Evolutionary conservation across 2,329 filamentous ascomycete genomes (phyloP).

Genomic region (Atkinsonella hypoxylon): DNA sequence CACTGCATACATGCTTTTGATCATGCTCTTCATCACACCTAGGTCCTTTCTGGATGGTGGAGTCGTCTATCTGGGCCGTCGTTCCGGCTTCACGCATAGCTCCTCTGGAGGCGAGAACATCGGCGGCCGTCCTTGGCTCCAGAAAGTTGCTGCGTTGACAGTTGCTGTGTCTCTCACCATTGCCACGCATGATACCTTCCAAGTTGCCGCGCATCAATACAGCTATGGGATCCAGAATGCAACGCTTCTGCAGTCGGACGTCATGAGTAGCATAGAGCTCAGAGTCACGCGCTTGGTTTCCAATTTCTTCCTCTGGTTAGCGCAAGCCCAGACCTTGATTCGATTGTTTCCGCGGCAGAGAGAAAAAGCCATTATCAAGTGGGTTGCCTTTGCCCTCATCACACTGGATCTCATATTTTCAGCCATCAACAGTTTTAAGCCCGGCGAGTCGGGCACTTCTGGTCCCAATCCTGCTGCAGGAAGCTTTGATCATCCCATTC

Average conservation of each 20-base stretch:
- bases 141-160: conserved; percentile 66
- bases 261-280: conserved; percentile 75
- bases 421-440: conserved; percentile 75
- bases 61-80: conserved; percentile 65
- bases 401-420: conserved; percentile 83
- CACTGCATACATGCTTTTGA: conserved; percentile 81
- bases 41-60: conserved; percentile 84
- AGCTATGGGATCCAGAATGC: conserved; percentile 69
- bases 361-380: conserved; percentile 97
- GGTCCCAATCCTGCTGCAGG: conserved; percentile 49
- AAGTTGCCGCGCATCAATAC: conserved; percentile 74
- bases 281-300: conserved; percentile 87
- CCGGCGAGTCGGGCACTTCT: conserved; percentile 27
- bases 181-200: conserved; percentile 83
- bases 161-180: conserved; percentile 82
- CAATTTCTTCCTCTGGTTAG: conserved; percentile 92
- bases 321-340: conserved; percentile 93
- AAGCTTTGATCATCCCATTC: conserved; percentile 79
- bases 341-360: conserved; percentile 90
- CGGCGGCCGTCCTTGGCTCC: conserved; percentile 85
- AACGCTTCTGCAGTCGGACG: conserved; percentile 58
- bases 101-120: conserved; percentile 71
- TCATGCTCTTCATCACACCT: conserved; percentile 91
- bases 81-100: conserved; percentile 78
- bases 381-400: conserved; percentile 91